These are phyloP conservation scores for Eutrema salsugineum DNA, from an alignment of 441 rosid species.

Conservation along the genomic window DNA sequence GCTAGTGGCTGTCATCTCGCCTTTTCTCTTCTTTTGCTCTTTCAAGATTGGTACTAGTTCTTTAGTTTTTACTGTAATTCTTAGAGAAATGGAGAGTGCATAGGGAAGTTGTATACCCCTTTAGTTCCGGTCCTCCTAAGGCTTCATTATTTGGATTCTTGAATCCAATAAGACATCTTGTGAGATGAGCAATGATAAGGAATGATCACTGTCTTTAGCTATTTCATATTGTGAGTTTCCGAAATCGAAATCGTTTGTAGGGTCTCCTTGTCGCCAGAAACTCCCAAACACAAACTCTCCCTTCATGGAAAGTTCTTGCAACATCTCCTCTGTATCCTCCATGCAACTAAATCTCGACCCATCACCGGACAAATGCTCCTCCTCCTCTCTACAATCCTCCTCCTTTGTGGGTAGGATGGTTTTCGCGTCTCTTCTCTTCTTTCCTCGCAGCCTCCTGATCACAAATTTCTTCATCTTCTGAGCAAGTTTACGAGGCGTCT, in stretches of 20 bases:
- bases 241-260: not conserved
- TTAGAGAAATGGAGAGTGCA: not conserved
- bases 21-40: constrained; percentile 5
- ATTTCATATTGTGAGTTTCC: constrained; percentile 9
- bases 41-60: constrained; percentile 5
- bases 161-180: constrained; percentile 17
- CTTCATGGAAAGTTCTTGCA: constrained; percentile 47
- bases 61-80: constrained; percentile 6
- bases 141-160: constrained; percentile 22
- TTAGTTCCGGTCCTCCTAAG: not conserved
- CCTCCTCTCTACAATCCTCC: constrained; percentile 8
- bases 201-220: not conserved
- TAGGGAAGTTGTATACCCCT: constrained; percentile 1
- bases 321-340: constrained; percentile 50
- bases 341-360: constrained; percentile 29
- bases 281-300: constrained; percentile 80
- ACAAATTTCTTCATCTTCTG: constrained; percentile 42
- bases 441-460: constrained; percentile 34
- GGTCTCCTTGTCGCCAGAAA: constrained; percentile 55
- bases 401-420: constrained; percentile 1
- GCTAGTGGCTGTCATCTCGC: not conserved
- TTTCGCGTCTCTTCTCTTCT: constrained; percentile 14
- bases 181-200: constrained; percentile 9
- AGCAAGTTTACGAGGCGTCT: constrained; percentile 48
- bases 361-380: not conserved